These are phyloP conservation scores for Luffa acutangula DNA, from an alignment of 306 rosid species.

Conservation along the genomic window DNA sequence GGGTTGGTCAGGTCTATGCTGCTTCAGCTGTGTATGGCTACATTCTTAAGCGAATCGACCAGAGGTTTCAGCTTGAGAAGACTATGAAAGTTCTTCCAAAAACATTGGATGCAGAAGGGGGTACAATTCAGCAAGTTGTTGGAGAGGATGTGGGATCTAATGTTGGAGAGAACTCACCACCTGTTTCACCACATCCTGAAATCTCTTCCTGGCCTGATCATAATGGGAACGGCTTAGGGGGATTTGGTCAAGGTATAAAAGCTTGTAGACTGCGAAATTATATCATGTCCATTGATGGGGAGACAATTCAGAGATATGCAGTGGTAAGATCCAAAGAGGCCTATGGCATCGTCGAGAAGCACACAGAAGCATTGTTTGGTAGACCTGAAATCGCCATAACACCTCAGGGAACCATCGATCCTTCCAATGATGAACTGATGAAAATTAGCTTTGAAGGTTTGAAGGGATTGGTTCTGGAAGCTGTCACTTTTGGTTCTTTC, in stretches of 20 bases:
- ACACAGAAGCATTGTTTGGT: constrained; percentile 87
- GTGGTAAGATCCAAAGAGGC: constrained; percentile 84
- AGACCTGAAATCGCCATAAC: constrained; percentile 63
- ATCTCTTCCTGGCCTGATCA: constrained; percentile 36
- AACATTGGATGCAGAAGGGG: constrained; percentile 28
- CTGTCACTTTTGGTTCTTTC: constrained; percentile 83
- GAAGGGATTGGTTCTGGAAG: constrained; percentile 76
- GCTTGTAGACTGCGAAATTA: constrained; percentile 54
- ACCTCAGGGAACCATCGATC: constrained; percentile 47
- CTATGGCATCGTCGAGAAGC: constrained; percentile 75
- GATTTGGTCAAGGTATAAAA: constrained; percentile 26
- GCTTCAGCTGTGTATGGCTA: constrained; percentile 92
- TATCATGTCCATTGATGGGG: constrained; percentile 85
- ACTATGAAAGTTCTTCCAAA: constrained; percentile 64
- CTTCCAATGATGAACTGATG: constrained; percentile 55
- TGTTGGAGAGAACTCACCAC: constrained; percentile 20
- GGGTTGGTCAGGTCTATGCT: constrained; percentile 89
- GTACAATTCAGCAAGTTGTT: constrained; percentile 17
- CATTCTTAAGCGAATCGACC: constrained; percentile 85
- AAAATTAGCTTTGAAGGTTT: constrained; percentile 78
- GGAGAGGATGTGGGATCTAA: constrained; percentile 22
- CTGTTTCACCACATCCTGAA: constrained; percentile 45
- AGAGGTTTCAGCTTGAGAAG: constrained; percentile 94
- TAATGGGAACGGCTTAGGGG: constrained; percentile 30
- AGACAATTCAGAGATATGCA: constrained; percentile 82